These are phyloP conservation scores for Cryphonectria nitschkei DNA, from an alignment of 2,329 filamentous ascomycete genomes.

Conservation along the genomic window DNA sequence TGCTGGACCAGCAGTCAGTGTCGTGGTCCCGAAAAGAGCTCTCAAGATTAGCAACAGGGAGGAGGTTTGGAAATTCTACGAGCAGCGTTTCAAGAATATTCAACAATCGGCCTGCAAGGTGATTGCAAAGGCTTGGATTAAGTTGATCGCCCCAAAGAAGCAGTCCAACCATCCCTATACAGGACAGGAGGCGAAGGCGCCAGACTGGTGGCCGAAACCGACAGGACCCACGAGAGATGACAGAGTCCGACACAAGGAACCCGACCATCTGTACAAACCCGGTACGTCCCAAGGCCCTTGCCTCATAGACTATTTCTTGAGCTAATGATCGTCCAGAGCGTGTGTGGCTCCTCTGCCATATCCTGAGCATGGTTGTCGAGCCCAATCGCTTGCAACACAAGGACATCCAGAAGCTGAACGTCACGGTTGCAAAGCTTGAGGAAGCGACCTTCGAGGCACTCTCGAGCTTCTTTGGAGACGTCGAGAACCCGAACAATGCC, in stretches of 20 bases:
- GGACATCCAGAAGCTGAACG: constrained; percentile 55
- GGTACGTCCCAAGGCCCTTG: background rate
- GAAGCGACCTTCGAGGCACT: constrained; percentile 62
- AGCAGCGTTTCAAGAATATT: constrained; percentile 64
- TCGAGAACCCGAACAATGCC: constrained; percentile 54
- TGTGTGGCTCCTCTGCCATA: constrained; percentile 61
- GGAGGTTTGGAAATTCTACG: constrained; percentile 63
- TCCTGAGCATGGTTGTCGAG: constrained; percentile 60
- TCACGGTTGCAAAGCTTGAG: constrained; percentile 61
- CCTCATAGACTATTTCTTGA: background rate
- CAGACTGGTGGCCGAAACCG: constrained; percentile 69
- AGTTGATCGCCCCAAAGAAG: constrained; percentile 76
- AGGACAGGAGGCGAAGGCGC: constrained; percentile 62
- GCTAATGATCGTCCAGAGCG: constrained; percentile 51
- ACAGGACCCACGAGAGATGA: constrained; percentile 55
- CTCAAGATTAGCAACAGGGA: constrained; percentile 58
- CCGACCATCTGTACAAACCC: constrained; percentile 69
- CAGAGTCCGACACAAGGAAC: constrained; percentile 70
- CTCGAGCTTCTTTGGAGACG: constrained; percentile 61
- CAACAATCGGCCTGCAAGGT: constrained; percentile 74
- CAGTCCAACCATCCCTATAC: constrained; percentile 76
- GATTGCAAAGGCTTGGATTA: constrained; percentile 76
- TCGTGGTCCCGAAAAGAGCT: constrained; percentile 44
- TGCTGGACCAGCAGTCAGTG: constrained; percentile 45
- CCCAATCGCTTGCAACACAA: constrained; percentile 54